Percentiles rank a stretch among this genome's conserved stretches.
These are phyloP conservation scores for Acacia confusa DNA, from an alignment of 306 rosid genomes.

Conservation along the genomic window DNA sequence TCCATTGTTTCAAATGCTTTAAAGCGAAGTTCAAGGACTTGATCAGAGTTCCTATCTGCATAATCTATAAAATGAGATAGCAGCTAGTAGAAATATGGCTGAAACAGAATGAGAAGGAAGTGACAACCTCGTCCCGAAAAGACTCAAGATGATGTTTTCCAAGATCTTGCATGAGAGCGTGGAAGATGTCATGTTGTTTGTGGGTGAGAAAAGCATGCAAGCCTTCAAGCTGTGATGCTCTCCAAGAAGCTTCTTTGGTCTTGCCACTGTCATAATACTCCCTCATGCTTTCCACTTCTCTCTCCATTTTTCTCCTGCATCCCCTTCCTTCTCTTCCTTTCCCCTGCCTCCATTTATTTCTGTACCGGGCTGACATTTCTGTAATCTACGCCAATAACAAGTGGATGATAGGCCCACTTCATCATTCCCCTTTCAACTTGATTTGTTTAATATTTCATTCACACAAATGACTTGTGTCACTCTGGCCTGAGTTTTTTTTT, in stretches of 20 bases:
- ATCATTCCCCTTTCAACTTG: background rate
- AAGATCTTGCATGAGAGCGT: conserved; percentile 62
- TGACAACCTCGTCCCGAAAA: conserved; percentile 71
- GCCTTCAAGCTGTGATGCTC: conserved; percentile 61
- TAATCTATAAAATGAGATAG: background rate
- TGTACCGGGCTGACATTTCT: background rate
- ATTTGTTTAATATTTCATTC: background rate
- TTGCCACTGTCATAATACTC: conserved; percentile 48
- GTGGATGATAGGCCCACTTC: background rate
- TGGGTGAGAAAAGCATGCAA: conserved; percentile 44
- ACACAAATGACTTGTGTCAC: background rate
- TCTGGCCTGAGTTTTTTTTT: background rate
- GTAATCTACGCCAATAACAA: background rate
- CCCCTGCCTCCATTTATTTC: background rate
- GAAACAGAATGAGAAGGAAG: background rate
- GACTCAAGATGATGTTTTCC: conserved; percentile 74
- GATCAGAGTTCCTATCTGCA: conserved; percentile 62
- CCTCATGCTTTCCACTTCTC: conserved; percentile 44
- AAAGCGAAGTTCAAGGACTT: conserved; percentile 63
- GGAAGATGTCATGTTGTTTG: conserved; percentile 46
- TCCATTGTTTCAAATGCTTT: conserved; percentile 55
- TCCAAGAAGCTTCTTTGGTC: conserved; percentile 66
- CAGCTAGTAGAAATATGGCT: background rate
- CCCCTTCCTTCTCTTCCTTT: background rate
- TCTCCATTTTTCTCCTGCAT: background rate